These are phyloP conservation scores for Solanum bulbocastanum DNA, from an alignment of 257 asterid genomes.

Conservation along the genomic window DNA sequence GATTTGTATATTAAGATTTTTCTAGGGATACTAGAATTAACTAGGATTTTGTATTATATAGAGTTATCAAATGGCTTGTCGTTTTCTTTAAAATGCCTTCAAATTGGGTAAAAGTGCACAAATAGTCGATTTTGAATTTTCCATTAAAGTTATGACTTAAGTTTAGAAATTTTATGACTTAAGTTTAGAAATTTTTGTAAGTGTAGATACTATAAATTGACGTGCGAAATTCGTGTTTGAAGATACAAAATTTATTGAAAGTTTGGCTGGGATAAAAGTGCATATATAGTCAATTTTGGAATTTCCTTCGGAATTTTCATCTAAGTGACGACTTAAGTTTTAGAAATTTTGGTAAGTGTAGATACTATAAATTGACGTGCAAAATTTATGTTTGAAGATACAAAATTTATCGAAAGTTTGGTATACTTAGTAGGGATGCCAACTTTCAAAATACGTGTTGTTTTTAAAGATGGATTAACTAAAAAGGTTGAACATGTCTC, in stretches of 20 bases:
- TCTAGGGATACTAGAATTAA: background rate
- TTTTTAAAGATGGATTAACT: too few relatives aligned
- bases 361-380: too few relatives aligned
- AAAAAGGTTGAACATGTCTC: too few relatives aligned
- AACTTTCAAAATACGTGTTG: background rate
- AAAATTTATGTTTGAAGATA: too few relatives aligned
- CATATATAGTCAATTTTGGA: too few relatives aligned
- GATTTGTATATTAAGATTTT: background rate
- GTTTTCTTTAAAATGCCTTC: background rate
- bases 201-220: background rate
- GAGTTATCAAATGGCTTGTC: background rate
- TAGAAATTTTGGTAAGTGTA: too few relatives aligned
- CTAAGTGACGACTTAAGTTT: too few relatives aligned
- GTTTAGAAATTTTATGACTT: background rate
- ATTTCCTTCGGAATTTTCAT: too few relatives aligned
- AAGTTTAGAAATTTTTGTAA: background rate
- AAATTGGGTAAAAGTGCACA: background rate
- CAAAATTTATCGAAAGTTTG: background rate
- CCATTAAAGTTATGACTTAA: background rate
- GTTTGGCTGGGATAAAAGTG: too few relatives aligned
- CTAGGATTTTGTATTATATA: background rate
- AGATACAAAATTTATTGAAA: background rate
- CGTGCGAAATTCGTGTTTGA: background rate
- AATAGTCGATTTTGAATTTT: background rate
- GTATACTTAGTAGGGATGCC: background rate